phyloP scores from a whole-genome alignment of 1,284 basidiomycete genomes.

The Macrocystidia cucumis region DNA sequence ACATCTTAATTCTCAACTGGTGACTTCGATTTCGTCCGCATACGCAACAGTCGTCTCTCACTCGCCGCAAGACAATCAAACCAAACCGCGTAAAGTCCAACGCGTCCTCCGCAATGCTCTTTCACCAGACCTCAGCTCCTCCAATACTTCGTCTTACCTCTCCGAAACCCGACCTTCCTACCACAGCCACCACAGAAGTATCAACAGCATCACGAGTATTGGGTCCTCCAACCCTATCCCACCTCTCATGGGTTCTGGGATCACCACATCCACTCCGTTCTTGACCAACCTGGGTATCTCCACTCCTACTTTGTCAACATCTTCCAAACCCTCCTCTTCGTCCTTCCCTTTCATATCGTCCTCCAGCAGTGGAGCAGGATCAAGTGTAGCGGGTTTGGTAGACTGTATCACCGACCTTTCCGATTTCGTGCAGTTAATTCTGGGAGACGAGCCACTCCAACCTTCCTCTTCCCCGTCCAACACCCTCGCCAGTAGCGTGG shows the following conservation, averaged over 20 bases:
- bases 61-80: too few relatives aligned
- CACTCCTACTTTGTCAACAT: slow-evolving; percentile 3
- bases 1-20: neutral
- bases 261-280: slow-evolving; percentile 6
- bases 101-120: too few relatives aligned
- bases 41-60: too few relatives aligned
- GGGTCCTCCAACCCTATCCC: slow-evolving; percentile 3
- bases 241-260: slow-evolving; percentile 6
- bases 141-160: too few relatives aligned
- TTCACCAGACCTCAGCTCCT: too few relatives aligned
- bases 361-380: slow-evolving; percentile 25
- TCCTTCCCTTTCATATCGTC: too few relatives aligned
- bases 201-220: too few relatives aligned
- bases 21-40: too few relatives aligned
- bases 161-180: too few relatives aligned
- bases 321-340: slow-evolving; percentile 9
- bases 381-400: slow-evolving; percentile 8
- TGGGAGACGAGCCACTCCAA: slow-evolving; percentile 13
- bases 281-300: slow-evolving; percentile 5
- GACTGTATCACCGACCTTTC: slow-evolving; percentile 23
- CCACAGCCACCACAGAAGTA: slow-evolving; percentile 5
- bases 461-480: too few relatives aligned
- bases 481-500: slow-evolving; percentile 10
- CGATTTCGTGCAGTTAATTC: slow-evolving; percentile 19
- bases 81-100: too few relatives aligned